A percentile compares a stretch with the other conserved stretches of the same genome.
Conservation (phyloP, 2,329 filamentous ascomycete species). For the Aspergillus hiratsukae region DNA sequence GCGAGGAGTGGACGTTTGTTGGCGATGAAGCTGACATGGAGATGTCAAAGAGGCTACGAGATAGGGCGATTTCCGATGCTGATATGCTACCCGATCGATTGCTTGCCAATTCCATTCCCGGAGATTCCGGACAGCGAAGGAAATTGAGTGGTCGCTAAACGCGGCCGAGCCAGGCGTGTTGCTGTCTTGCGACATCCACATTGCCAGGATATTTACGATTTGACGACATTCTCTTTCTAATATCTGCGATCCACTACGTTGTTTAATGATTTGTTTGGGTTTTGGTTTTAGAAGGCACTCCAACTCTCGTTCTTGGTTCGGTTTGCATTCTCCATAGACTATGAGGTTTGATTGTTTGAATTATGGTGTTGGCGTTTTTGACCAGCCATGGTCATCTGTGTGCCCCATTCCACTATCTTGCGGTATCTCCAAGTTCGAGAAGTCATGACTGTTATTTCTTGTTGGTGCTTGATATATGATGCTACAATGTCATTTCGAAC, state of each 20-base stretch:
- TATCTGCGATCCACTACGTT: not conserved
- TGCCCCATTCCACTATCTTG: not conserved
- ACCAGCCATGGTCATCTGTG: not conserved
- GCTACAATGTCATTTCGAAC: no score
- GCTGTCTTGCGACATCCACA: not conserved
- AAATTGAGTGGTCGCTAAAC: not conserved
- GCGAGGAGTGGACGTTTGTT: conserved; percentile 89
- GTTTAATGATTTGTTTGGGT: not conserved
- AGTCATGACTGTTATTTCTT: not conserved
- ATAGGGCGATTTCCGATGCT: conserved; percentile 24
- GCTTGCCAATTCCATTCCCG: not conserved
- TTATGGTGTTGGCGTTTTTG: not conserved
- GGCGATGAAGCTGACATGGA: conserved; percentile 56
- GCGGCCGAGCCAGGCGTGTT: not conserved
- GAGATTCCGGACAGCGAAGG: not conserved
- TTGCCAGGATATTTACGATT: not conserved
- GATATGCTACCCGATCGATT: conserved; percentile 18
- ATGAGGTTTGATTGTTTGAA: not conserved
- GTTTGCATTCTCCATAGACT: conserved; percentile 1
- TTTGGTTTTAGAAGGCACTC: not conserved
- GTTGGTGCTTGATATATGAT: not conserved
- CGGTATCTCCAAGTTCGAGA: no score
- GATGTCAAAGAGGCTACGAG: conserved; percentile 31
- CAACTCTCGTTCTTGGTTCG: not conserved
- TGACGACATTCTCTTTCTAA: not conserved